These are phyloP conservation scores for Durotheca rogersii DNA, from an alignment of 495 filamentous ascomycete species.

Conservation along the genomic window DNA sequence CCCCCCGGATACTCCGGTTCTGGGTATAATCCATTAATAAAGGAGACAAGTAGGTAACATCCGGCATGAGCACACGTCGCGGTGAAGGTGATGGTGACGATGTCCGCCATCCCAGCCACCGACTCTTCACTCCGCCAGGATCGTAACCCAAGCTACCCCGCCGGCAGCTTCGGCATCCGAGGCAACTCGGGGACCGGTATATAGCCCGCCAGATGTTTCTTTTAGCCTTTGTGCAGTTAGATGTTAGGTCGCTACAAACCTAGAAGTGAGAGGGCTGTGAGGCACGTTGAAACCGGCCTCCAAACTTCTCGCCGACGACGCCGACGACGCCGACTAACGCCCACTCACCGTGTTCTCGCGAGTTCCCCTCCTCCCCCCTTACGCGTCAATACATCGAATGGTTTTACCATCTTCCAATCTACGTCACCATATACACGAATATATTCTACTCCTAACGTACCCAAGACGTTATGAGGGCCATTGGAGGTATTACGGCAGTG, in stretches of 20 bases:
- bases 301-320: neutral
- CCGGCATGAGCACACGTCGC: neutral
- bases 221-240: neutral
- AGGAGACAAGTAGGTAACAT: too few relatives aligned
- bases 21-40: too few relatives aligned
- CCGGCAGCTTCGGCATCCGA: neutral
- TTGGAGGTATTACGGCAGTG: slow-evolving; percentile 13
- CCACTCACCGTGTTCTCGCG: neutral
- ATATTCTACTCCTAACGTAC: neutral
- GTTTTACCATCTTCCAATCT: neutral
- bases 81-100: neutral
- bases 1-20: too few relatives aligned
- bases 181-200: neutral
- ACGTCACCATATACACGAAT: neutral
- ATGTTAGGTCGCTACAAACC: neutral
- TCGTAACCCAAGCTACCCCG: neutral
- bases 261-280: neutral
- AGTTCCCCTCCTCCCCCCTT: neutral
- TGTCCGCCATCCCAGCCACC: neutral
- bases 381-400: too few relatives aligned
- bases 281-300: neutral
- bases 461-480: slow-evolving; percentile 20
- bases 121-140: neutral
- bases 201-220: too few relatives aligned
- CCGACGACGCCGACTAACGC: neutral